Percentiles rank a stretch among this genome's conserved stretches.
phyloP scores from a whole-genome alignment of 169 alveolate species.

The Plasmodium knowlesi region DNA sequence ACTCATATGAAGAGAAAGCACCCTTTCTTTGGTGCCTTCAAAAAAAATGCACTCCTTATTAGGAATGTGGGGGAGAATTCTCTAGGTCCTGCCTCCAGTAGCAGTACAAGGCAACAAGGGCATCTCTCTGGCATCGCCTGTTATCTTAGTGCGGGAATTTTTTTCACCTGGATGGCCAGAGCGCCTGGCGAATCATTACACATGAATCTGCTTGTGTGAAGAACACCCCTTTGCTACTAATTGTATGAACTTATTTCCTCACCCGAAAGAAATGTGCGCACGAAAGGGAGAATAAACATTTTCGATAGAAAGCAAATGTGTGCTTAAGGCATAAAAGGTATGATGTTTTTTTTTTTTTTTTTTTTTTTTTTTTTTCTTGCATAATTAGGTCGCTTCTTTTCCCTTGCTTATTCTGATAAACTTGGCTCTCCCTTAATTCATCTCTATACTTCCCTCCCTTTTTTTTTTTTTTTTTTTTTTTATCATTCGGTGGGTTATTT shows the following conservation, averaged over 20 bases:
- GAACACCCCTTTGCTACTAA: not conserved
- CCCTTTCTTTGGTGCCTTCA: not conserved
- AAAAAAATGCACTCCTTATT: not conserved
- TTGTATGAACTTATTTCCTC: not conserved
- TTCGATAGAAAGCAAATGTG: not conserved
- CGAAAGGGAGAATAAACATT: not conserved
- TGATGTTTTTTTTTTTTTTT: not conserved
- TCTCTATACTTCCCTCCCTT: not conserved
- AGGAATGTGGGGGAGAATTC: not conserved
- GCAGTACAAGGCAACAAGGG: not conserved
- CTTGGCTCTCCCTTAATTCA: not conserved
- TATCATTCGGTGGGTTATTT: not conserved
- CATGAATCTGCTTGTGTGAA: not conserved
- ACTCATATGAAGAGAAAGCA: not conserved
- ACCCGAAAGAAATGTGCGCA: not conserved
- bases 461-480: not conserved
- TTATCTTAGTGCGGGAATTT: too few species aligned
- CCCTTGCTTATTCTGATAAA: not conserved
- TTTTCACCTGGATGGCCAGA: not conserved
- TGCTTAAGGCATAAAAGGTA: not conserved
- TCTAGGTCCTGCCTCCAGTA: not conserved
- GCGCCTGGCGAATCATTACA: not conserved
- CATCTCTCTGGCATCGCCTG: not conserved
- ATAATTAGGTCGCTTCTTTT: not conserved
- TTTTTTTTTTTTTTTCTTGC: not conserved